Conservation (phyloP, 2,329 filamentous ascomycete species). For the Fusarium tricinctum region DNA sequence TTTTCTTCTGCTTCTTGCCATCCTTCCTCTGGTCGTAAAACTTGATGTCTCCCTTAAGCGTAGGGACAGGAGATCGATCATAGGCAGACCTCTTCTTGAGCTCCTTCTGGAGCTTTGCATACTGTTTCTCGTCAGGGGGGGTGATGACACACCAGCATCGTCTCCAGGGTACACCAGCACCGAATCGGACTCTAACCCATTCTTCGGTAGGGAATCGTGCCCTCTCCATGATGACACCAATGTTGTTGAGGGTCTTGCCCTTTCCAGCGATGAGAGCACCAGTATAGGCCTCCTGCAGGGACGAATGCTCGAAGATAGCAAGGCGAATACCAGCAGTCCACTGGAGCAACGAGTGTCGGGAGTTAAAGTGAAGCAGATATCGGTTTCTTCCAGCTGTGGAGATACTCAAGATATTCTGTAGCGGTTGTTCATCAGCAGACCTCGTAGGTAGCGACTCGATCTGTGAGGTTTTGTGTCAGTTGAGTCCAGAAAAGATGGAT, state of each 20-base stretch:
- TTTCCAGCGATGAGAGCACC: conserved; percentile 96
- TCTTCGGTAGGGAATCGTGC: conserved; percentile 83
- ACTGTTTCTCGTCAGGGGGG: conserved; percentile 94
- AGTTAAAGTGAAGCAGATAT: conserved; percentile 96
- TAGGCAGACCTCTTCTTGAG: conserved; percentile 87
- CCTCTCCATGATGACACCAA: conserved; percentile 88
- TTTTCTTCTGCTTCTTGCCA: conserved; percentile 91
- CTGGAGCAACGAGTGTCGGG: conserved; percentile 90
- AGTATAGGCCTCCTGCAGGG: conserved; percentile 95
- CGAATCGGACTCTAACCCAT: conserved; percentile 95
- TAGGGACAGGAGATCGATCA: conserved; percentile 75
- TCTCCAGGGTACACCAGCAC: conserved; percentile 94
- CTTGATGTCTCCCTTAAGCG: conserved; percentile 89
- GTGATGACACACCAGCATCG: conserved; percentile 96
- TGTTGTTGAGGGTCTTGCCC: conserved; percentile 89
- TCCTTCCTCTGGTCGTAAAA: conserved; percentile 87
- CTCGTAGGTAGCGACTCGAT: conserved; percentile 91
- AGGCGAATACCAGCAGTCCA: conserved; percentile 97
- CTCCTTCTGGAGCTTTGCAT: conserved; percentile 84
- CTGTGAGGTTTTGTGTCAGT: conserved; percentile 59
- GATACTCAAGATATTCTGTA: conserved; percentile 95
- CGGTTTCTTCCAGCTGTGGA: conserved; percentile 96
- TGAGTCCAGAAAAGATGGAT: conserved; percentile 8
- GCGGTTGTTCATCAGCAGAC: conserved; percentile 79
- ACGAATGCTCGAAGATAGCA: conserved; percentile 93